A percentile compares a stretch with the other conserved stretches of the same genome.
Evolutionary conservation across 129 eudicot genomes (phyloP).

Genomic region (Glebionis coronaria): DNA sequence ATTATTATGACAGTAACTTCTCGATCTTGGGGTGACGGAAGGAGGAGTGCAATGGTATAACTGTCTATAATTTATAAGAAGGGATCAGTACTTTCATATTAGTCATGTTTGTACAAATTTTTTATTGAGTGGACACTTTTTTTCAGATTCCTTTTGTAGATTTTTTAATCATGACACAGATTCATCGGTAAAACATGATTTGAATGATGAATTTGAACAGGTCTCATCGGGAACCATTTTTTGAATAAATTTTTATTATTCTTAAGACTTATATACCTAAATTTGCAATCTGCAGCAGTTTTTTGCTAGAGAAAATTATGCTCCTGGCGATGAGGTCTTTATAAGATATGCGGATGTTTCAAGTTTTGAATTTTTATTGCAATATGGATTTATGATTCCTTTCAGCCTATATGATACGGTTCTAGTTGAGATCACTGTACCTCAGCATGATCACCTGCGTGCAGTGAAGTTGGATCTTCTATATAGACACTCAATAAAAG

Average conservation of each 20-base stretch:
- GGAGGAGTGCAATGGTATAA: conserved; percentile 68
- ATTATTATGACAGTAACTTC: conserved; percentile 60
- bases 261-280: neutral
- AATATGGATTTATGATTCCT: conserved; percentile 75
- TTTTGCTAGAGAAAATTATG: conserved; percentile 63
- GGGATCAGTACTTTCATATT: neutral
- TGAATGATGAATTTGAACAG: conserved; percentile 45
- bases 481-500: conserved; percentile 35
- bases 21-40: conserved; percentile 77
- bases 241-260: neutral
- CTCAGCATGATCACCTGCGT: conserved; percentile 51
- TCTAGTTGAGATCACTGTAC: conserved; percentile 48
- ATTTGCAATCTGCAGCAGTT: conserved; percentile 46
- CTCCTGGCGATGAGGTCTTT: conserved; percentile 80
- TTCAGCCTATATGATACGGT: conserved; percentile 67
- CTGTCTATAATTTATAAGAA: neutral
- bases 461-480: conserved; percentile 65
- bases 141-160: conserved; percentile 88
- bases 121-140: conserved; percentile 18
- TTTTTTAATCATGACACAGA: conserved; percentile 74
- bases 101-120: neutral
- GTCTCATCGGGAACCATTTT: conserved; percentile 57
- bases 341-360: conserved; percentile 80
- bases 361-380: conserved; percentile 66
- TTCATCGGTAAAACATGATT: conserved; percentile 48